phyloP scores from a whole-genome alignment of 208 protist genomes.

The Acanthamoeba castellanii region DNA sequence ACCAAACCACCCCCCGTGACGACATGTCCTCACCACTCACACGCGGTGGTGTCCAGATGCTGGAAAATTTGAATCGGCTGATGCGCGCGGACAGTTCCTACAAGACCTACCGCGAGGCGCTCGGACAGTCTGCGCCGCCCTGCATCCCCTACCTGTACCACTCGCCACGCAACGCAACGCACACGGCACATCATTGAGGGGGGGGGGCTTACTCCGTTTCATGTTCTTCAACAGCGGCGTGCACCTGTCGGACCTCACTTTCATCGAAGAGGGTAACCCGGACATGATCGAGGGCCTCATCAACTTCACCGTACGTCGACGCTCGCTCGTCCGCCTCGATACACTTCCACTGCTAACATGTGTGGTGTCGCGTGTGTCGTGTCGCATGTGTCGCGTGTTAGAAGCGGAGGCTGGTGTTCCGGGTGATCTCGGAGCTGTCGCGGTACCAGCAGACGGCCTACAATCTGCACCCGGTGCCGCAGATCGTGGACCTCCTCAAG shows the following conservation, averaged over 20 bases:
- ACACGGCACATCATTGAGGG: no score
- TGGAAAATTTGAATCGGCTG: slow-evolving; percentile 75
- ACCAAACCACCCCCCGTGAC: no score
- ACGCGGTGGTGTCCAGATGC: neutral
- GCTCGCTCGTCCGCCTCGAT: no score
- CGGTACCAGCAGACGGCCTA: slow-evolving; percentile 65
- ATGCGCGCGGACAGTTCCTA: slow-evolving; percentile 78
- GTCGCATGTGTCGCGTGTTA: neutral
- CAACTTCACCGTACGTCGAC: slow-evolving; percentile 71
- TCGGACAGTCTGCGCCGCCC: slow-evolving; percentile 51
- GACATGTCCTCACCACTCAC: neutral
- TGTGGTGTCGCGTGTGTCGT: neutral
- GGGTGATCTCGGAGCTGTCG: slow-evolving; percentile 21
- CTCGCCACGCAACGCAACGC: no score
- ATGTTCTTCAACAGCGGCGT: slow-evolving; percentile 11
- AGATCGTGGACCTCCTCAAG: neutral
- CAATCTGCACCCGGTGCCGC: slow-evolving; percentile 19
- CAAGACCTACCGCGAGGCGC: slow-evolving; percentile 75
- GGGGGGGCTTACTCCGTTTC: neutral
- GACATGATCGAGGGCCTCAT: slow-evolving; percentile 69
- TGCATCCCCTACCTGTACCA: slow-evolving; percentile 81
- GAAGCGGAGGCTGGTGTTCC: slow-evolving; percentile 23
- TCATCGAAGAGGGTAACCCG: slow-evolving; percentile 77
- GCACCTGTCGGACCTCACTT: slow-evolving; percentile 70
- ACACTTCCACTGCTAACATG: neutral